phyloP scores from a whole-genome alignment of 2,329 filamentous ascomycete genomes.

The Ceratocystis huliohia region DNA sequence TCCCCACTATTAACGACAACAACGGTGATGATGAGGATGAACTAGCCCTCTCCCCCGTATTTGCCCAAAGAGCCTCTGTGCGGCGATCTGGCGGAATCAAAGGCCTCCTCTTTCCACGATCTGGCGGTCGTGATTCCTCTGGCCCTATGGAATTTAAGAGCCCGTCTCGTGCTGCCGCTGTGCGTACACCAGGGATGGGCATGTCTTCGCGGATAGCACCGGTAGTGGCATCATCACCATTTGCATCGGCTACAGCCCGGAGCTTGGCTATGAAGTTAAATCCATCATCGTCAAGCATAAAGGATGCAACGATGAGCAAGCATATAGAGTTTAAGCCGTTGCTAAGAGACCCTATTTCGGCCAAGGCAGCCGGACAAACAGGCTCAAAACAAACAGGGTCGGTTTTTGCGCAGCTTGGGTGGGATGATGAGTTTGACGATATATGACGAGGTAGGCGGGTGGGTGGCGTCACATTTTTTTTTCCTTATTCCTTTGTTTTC shows the following conservation, averaged over 20 bases:
- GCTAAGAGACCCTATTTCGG: neutral
- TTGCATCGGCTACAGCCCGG: conserved; percentile 18
- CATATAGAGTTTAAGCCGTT: conserved; percentile 16
- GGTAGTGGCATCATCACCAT: conserved; percentile 14
- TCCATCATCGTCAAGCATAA: neutral
- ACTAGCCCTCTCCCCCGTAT: conserved; percentile 2
- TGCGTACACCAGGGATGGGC: neutral
- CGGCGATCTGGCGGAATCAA: conserved; percentile 15
- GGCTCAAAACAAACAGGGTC: conserved; percentile 25
- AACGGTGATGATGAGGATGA: conserved; percentile 6
- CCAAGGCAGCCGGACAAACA: neutral
- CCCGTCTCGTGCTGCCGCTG: conserved; percentile 1
- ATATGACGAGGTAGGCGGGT: conserved; percentile 24
- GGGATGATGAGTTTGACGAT: conserved; percentile 45
- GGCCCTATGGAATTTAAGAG: conserved; percentile 18
- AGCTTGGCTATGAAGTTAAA: conserved; percentile 16
- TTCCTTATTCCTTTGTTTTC: conserved; percentile 6
- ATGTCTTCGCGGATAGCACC: neutral
- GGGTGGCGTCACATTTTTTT: conserved; percentile 9
- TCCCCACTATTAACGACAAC: neutral
- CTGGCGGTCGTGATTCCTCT: conserved; percentile 6
- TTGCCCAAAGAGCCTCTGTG: conserved; percentile 5
- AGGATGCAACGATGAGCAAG: neutral
- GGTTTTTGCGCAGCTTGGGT: conserved; percentile 44
- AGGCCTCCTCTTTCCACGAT: conserved; percentile 15